These are phyloP conservation scores for Nakazawaea ishiwadae DNA, from an alignment of 805 yeast genomes.

Conservation along the genomic window DNA sequence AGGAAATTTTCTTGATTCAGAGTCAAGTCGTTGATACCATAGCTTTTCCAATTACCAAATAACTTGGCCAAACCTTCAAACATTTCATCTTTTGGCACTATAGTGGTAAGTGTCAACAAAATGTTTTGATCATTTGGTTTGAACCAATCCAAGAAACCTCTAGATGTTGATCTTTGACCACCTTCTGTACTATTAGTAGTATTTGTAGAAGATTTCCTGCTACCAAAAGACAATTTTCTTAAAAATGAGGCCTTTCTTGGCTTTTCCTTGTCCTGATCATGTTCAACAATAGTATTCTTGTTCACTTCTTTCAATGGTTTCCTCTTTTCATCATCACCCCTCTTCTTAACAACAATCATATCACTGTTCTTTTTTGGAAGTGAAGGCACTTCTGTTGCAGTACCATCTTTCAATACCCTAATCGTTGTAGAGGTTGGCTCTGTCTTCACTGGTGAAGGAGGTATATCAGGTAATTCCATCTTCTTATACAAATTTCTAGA, in stretches of 20 bases:
- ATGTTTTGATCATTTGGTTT: conserved; percentile 28
- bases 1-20: conserved; percentile 37
- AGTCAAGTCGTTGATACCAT: conserved; percentile 57
- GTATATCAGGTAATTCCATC: conserved; percentile 44
- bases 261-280: conserved; percentile 1
- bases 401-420: conserved; percentile 11
- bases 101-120: conserved; percentile 30
- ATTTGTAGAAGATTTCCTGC: conserved; percentile 10
- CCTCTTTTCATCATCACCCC: conserved; percentile 4
- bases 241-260: conserved; percentile 27
- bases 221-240: conserved; percentile 49
- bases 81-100: conserved; percentile 46
- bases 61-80: conserved; percentile 60
- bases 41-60: conserved; percentile 62
- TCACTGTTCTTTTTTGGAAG: conserved; percentile 1
- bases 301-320: conserved; percentile 9
- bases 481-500: conserved; percentile 38
- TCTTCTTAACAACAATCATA: not conserved
- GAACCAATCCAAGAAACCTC: conserved; percentile 37
- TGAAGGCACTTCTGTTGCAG: not conserved
- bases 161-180: conserved; percentile 4
- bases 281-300: conserved; percentile 1
- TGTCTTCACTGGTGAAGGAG: conserved; percentile 31
- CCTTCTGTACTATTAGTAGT: not conserved
- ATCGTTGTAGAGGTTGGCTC: conserved; percentile 12